Conservation (phyloP, 1,139 yeast genomes). For the Magnusiomyces fungicola region DNA sequence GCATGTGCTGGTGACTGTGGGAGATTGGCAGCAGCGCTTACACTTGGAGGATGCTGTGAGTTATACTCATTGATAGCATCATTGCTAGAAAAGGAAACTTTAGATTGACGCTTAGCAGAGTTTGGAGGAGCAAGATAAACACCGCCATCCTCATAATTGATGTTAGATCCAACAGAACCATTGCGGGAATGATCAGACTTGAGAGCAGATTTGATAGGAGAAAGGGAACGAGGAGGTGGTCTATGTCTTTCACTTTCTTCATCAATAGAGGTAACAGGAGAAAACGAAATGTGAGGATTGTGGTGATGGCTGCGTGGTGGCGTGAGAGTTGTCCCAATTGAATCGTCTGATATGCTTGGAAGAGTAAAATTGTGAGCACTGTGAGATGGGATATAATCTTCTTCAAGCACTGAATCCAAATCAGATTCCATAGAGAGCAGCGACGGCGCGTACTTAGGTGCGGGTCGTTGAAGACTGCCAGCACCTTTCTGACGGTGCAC, state of each 20-base stretch:
- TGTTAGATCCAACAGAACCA: slow-evolving; percentile 16
- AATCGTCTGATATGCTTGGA: not conserved
- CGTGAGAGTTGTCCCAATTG: not conserved
- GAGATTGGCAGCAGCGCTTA: not conserved
- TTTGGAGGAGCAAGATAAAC: not conserved
- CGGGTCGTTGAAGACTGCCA: not conserved
- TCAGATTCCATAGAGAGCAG: slow-evolving; percentile 30
- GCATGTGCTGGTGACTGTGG: not conserved
- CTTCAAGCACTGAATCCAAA: slow-evolving; percentile 31
- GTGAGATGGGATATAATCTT: slow-evolving; percentile 4
- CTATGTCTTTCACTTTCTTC: slow-evolving; percentile 15
- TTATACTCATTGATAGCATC: slow-evolving; percentile 7
- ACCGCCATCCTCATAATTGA: slow-evolving; percentile 6
- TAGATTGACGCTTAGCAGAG: slow-evolving; percentile 2
- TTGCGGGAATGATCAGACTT: slow-evolving; percentile 22
- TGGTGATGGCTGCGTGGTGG: slow-evolving; percentile 8
- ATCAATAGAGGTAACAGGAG: slow-evolving; percentile 9
- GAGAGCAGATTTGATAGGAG: slow-evolving; percentile 30
- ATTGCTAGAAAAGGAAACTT: slow-evolving; percentile 5
- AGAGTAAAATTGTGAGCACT: not conserved
- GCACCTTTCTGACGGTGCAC: not conserved
- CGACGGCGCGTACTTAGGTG: slow-evolving; percentile 22
- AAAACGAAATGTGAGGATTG: slow-evolving; percentile 9
- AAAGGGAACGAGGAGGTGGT: slow-evolving; percentile 26
- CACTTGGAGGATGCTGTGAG: slow-evolving; percentile 4